phyloP scores from a whole-genome alignment of 1,284 basidiomycete species.

The Malassezia equina region DNA sequence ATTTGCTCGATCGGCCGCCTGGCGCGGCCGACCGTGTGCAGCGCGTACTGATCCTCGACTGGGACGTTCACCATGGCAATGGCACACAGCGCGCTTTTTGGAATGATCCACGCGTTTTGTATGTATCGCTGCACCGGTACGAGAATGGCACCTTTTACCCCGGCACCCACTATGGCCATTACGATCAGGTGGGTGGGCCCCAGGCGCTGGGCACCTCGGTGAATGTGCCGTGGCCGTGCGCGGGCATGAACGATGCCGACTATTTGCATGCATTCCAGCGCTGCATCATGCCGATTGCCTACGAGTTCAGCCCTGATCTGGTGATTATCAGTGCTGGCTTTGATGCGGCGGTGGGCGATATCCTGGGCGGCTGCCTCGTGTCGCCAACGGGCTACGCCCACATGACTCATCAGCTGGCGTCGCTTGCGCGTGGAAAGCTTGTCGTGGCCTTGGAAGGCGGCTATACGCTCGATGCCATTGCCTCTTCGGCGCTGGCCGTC shows the following conservation, averaged over 20 bases:
- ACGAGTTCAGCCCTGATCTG: conserved; percentile 88
- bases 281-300: conserved; percentile 90
- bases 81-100: conserved; percentile 93
- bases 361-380: conserved; percentile 79
- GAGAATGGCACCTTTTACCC: conserved; percentile 77
- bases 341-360: conserved; percentile 86
- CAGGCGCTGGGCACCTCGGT: conserved; percentile 68
- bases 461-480: conserved; percentile 83
- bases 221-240: conserved; percentile 87
- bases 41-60: conserved; percentile 84
- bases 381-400: conserved; percentile 90
- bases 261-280: conserved; percentile 93
- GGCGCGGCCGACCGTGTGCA: conserved; percentile 50
- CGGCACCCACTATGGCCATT: conserved; percentile 72
- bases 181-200: conserved; percentile 71
- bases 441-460: conserved; percentile 96
- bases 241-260: conserved; percentile 84
- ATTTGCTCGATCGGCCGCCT: conserved; percentile 55
- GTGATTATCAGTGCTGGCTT: conserved; percentile 97
- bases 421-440: conserved; percentile 76
- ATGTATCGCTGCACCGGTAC: conserved; percentile 90
- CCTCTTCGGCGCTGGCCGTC: conserved; percentile 75
- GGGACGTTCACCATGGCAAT: conserved; percentile 99
- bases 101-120: conserved; percentile 80
- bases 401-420: conserved; percentile 91